These are phyloP conservation scores for Sphaerulina vaccinii DNA, from an alignment of 2,329 filamentous ascomycete genomes.

Conservation along the genomic window DNA sequence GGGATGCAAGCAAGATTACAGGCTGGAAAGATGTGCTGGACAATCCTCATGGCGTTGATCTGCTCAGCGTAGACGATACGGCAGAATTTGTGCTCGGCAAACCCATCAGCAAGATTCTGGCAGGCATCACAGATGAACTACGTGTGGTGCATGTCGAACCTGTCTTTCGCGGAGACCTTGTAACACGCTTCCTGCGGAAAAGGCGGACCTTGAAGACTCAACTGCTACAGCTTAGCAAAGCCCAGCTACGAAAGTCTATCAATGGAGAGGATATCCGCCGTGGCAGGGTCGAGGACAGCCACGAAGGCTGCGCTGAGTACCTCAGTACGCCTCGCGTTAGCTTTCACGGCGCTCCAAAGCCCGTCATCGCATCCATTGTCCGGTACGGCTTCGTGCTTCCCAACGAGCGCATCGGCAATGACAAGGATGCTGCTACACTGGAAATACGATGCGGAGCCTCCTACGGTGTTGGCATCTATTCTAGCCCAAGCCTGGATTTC, in stretches of 20 bases:
- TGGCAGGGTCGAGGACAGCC: conserved; percentile 13
- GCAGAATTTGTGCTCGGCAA: conserved; percentile 20
- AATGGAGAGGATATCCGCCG: not conserved
- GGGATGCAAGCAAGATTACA: conserved; percentile 1
- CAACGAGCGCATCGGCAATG: conserved; percentile 35
- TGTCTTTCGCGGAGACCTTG: conserved; percentile 22
- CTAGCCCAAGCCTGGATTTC: conserved; percentile 44
- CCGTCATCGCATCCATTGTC: conserved; percentile 44
- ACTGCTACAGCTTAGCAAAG: not conserved
- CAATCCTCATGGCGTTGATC: conserved; percentile 10
- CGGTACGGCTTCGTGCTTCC: conserved; percentile 47
- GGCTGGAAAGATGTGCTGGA: conserved; percentile 3
- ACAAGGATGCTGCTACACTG: conserved; percentile 20
- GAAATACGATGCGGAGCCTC: conserved; percentile 40
- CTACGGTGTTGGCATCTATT: conserved; percentile 48
- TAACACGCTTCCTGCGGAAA: conserved; percentile 8
- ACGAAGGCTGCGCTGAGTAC: conserved; percentile 40
- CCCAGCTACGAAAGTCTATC: conserved; percentile 3
- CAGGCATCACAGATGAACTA: conserved; percentile 1
- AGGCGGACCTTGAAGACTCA: conserved; percentile 8
- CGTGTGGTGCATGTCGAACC: conserved; percentile 23
- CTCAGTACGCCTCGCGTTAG: conserved; percentile 41
- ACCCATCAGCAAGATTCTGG: conserved; percentile 15
- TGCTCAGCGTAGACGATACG: conserved; percentile 15
- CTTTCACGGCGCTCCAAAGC: conserved; percentile 37